phyloP scores from a whole-genome alignment of 1,139 yeast species.

The Protomyces arabidopsidicola region DNA sequence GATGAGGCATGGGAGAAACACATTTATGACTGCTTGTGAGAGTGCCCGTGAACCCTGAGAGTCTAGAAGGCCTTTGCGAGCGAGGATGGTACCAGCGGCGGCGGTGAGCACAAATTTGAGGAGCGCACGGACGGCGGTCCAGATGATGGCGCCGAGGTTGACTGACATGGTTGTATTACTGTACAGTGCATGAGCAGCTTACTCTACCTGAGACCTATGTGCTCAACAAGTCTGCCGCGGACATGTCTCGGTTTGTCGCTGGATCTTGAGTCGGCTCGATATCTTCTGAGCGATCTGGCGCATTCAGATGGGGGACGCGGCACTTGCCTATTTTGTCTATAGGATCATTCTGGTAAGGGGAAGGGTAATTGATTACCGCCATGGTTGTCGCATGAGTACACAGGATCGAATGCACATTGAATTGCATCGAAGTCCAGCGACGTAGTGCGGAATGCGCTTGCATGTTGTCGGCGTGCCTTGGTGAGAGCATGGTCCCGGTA shows the following conservation, averaged over 20 bases:
- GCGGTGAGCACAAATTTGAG: slow-evolving; percentile 23
- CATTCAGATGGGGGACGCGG: too few relatives aligned
- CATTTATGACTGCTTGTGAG: slow-evolving; percentile 40
- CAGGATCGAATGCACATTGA: too few relatives aligned
- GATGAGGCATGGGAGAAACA: slow-evolving; percentile 71
- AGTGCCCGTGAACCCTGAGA: slow-evolving; percentile 20
- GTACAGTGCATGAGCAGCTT: too few relatives aligned
- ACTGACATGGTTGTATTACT: background rate
- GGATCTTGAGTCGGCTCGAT: background rate
- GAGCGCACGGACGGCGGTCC: slow-evolving; percentile 24
- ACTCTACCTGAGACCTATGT: background rate
- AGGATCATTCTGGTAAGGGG: too few relatives aligned
- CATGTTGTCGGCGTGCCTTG: too few relatives aligned
- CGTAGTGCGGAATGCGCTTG: too few relatives aligned
- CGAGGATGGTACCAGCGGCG: slow-evolving; percentile 9
- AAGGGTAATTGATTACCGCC: too few relatives aligned
- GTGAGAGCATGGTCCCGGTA: background rate
- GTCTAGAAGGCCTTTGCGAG: slow-evolving; percentile 14
- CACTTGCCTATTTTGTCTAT: too few relatives aligned
- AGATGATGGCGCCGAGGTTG: slow-evolving; percentile 16
- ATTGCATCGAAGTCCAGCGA: too few relatives aligned
- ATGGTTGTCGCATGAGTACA: too few relatives aligned
- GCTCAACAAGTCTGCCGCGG: background rate
- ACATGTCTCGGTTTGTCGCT: background rate
- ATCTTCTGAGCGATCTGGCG: too few relatives aligned